Percentiles rank a stretch among this genome's conserved stretches.
Evolutionary conservation across 2,329 filamentous ascomycete genomes (phyloP).

Genomic region (Dactylellina drechsleri): DNA sequence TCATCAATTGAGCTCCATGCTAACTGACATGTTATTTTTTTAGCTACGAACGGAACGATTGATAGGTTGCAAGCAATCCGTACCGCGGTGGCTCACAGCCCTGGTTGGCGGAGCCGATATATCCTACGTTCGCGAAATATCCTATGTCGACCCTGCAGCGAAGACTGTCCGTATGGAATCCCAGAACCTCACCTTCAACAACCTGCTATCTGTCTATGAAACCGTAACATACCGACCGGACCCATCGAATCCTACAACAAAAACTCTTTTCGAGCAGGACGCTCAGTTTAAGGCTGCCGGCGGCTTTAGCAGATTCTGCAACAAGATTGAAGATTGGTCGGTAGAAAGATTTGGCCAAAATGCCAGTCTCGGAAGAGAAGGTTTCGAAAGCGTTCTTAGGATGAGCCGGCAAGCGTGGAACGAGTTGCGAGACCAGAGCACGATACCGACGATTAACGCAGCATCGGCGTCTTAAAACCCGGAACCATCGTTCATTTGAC

Average conservation of each 20-base stretch:
- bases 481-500: not conserved
- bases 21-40: constrained; percentile 32
- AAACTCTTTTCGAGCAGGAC: constrained; percentile 86
- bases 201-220: constrained; percentile 90
- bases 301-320: constrained; percentile 97
- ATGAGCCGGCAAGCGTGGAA: constrained; percentile 66
- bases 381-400: constrained; percentile 92
- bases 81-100: constrained; percentile 81
- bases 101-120: constrained; percentile 82
- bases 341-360: constrained; percentile 92
- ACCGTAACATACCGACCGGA: constrained; percentile 84
- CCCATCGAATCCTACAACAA: constrained; percentile 65
- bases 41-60: constrained; percentile 78
- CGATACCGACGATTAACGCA: constrained; percentile 22
- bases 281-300: constrained; percentile 93
- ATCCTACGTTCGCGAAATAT: constrained; percentile 92
- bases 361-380: constrained; percentile 86
- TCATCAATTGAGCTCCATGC: constrained; percentile 14
- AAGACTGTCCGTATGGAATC: constrained; percentile 97
- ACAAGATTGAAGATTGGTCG: constrained; percentile 91
- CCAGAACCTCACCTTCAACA: constrained; percentile 91
- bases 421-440: constrained; percentile 45
- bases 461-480: constrained; percentile 19
- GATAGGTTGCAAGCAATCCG: constrained; percentile 72
- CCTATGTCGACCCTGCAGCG: constrained; percentile 83